A percentile compares a stretch with the other conserved stretches of the same genome.
Conservation (phyloP, 2,329 filamentous ascomycete genomes). For the Neonectria ditissima region DNA sequence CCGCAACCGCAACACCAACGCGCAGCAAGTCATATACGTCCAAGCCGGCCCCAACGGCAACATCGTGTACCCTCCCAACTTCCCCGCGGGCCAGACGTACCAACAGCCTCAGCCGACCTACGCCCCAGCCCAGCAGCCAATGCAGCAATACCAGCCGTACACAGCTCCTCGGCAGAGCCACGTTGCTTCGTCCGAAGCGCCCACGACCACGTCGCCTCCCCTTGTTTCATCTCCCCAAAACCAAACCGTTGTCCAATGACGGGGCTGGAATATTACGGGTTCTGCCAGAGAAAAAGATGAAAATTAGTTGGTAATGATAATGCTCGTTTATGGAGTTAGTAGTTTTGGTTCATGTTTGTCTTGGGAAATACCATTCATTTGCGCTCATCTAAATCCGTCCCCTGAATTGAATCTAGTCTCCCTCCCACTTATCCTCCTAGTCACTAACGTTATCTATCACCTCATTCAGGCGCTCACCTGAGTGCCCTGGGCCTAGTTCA, state of each 20-base stretch:
- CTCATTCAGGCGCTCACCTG: neutral
- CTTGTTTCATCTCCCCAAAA: conserved; percentile 3
- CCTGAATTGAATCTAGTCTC: neutral
- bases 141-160: conserved; percentile 12
- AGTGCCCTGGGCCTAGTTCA: too few species aligned
- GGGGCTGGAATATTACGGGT: neutral
- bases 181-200: neutral
- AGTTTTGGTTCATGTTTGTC: neutral
- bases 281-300: neutral
- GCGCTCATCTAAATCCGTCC: neutral
- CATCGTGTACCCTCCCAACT: conserved; percentile 14
- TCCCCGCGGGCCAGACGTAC: conserved; percentile 17
- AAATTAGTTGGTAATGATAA: neutral
- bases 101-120: conserved; percentile 2
- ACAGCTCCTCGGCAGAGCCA: neutral
- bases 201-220: neutral
- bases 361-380: neutral
- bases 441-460: too few species aligned
- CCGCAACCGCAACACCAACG: conserved; percentile 27
- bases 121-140: neutral
- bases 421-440: neutral
- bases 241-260: neutral
- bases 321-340: too few species aligned
- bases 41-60: neutral
- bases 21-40: conserved; percentile 30